Evolutionary conservation across 2,329 filamentous ascomycete species (phyloP).

Genomic region (Pseudogymnoascus sp.): DNA sequence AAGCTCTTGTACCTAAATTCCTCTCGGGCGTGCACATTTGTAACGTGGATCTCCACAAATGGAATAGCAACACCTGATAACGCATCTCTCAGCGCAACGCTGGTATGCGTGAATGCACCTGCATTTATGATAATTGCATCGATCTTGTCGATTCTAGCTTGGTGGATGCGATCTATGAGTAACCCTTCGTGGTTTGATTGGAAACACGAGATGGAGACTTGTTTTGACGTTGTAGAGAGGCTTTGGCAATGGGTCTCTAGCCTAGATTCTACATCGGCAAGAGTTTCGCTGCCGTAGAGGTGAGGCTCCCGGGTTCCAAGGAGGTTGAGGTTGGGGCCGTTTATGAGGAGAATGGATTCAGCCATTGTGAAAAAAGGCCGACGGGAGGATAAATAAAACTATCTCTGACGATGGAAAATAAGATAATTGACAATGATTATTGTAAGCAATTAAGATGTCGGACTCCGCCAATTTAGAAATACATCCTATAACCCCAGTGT

Average conservation of each 20-base stretch:
- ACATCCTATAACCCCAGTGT: not conserved
- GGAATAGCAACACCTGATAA: slow-evolving; percentile 60
- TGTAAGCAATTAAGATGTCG: not conserved
- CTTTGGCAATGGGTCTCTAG: not conserved
- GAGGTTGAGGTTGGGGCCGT: slow-evolving; percentile 77
- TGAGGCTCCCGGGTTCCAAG: slow-evolving; percentile 66
- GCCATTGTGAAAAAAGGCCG: slow-evolving; percentile 23
- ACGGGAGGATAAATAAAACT: not conserved
- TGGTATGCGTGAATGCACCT: slow-evolving; percentile 67
- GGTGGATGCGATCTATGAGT: slow-evolving; percentile 65
- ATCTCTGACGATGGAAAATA: not conserved
- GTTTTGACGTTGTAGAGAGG: not conserved
- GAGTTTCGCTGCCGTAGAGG: slow-evolving; percentile 63
- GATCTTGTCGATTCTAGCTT: slow-evolving; percentile 45
- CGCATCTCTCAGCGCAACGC: slow-evolving; percentile 67
- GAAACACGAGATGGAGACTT: slow-evolving; percentile 45
- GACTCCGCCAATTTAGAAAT: not conserved
- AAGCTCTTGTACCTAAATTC: slow-evolving; percentile 61
- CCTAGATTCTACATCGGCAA: slow-evolving; percentile 47
- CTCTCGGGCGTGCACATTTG: slow-evolving; percentile 66
- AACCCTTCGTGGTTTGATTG: slow-evolving; percentile 75
- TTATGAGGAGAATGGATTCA: slow-evolving; percentile 59
- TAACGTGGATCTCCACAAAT: slow-evolving; percentile 71
- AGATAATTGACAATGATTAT: not conserved
- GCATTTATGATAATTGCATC: slow-evolving; percentile 70